These are phyloP conservation scores for Epichloe coenophiala DNA, from an alignment of 2,329 filamentous ascomycete species.

Conservation along the genomic window DNA sequence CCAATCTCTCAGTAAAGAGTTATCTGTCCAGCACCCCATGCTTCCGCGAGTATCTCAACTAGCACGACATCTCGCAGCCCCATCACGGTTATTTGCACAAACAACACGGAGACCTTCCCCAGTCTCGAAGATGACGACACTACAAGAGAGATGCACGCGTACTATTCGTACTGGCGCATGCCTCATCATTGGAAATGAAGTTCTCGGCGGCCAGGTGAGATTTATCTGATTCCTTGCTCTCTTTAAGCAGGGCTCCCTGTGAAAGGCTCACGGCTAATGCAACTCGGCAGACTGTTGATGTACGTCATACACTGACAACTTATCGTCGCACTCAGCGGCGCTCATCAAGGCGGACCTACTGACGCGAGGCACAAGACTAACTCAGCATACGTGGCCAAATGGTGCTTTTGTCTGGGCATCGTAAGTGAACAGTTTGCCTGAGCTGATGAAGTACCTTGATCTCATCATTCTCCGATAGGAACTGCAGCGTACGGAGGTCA, in stretches of 20 bases:
- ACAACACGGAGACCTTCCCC: too few species aligned
- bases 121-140: too few species aligned
- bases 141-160: too few species aligned
- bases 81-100: too few species aligned
- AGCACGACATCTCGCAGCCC: too few species aligned
- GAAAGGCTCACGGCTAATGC: neutral
- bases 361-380: slow-evolving; percentile 36
- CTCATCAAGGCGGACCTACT: neutral
- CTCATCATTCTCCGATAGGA: slow-evolving; percentile 26
- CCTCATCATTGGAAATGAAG: too few species aligned
- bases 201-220: neutral
- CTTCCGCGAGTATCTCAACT: too few species aligned
- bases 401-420: slow-evolving; percentile 49
- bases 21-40: too few species aligned
- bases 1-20: too few species aligned
- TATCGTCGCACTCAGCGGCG: neutral
- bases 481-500: slow-evolving; percentile 80
- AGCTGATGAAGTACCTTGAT: neutral
- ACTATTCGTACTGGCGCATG: too few species aligned
- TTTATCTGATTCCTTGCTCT: neutral
- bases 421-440: slow-evolving; percentile 22
- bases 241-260: neutral
- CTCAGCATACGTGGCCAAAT: slow-evolving; percentile 50
- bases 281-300: slow-evolving; percentile 23
- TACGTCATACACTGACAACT: slow-evolving; percentile 14